Base-by-base conservation (phyloP, 2,329 filamentous ascomycete genomes). In the Aurifilum marmelostoma region DNA sequence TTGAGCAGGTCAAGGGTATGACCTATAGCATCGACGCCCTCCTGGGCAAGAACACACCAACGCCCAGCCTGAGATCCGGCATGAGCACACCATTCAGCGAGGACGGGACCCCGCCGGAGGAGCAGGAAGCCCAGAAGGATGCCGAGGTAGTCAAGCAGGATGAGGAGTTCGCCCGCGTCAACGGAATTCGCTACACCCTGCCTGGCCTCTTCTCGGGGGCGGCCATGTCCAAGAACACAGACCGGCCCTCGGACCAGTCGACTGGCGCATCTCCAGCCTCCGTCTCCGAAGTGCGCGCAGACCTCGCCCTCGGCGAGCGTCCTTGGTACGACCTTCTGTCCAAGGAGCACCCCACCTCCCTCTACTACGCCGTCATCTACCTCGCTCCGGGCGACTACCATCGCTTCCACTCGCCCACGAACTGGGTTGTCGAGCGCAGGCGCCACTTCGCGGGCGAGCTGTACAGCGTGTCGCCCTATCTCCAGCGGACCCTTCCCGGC, bases 1-100 rank as follows among this genome's bases (percentile, higher is more conserved):
- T 99, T 58, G 96, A 99, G 79, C 96, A 99, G 81, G 95, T 99
- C 72, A 99, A 99, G 81, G 96, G 96, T 70, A 96, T 99, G 86
- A 99, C 96, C 0, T 99, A 99, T 81, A 97, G 91, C 73, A 87
- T 99, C 67, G 96, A 99, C 77, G 94, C 96, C 9, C 86, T 99
- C 1, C 86, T 99, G 1, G 96, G 96, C 65, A 89, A 87, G 72
- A 83, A 84, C 71, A 87, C 84, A 7, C 87, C 87, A 50, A 77
- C 84, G 6, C 79, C 85, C 24, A 88, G 87, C 80, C 79, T 90
- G 74, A 66, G 67, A 24, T 71, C 69, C 27, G 69, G 69, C 24
- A 50, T 47, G 18, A 69, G 58, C 32, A 71, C 69, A 18, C 69
- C 69, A 11, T 34, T 39, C n/a, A 58, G 43, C n/a, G 77, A 86